Conservation (phyloP, 768 basidiomycete genomes). For the Amanita jacksonii region DNA sequence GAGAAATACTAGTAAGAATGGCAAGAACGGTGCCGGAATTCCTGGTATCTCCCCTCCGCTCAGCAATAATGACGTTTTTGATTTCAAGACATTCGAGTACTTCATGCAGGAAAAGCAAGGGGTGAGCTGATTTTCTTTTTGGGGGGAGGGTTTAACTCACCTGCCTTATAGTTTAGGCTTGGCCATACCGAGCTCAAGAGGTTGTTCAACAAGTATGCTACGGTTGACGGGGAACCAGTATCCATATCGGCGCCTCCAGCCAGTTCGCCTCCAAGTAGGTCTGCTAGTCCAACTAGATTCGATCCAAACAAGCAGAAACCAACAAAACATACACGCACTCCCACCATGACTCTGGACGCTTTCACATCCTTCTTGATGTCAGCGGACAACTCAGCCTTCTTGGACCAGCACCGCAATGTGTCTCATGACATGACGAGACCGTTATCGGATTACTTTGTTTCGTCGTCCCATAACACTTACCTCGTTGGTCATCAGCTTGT, state of each 20-base stretch:
- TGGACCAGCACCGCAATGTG: conserved; percentile 31
- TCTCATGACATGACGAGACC: conserved; percentile 87
- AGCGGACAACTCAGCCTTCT: conserved; percentile 54
- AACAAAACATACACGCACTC: no score
- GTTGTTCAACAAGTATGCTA: conserved; percentile 28
- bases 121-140: conserved; percentile 16
- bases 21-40: no score
- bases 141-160: not conserved
- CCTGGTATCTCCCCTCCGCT: conserved; percentile 15
- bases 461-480: conserved; percentile 85
- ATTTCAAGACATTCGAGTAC: conserved; percentile 31
- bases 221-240: conserved; percentile 1
- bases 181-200: conserved; percentile 21
- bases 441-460: conserved; percentile 82
- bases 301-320: no score
- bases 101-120: conserved; percentile 38
- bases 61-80: conserved; percentile 17
- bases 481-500: conserved; percentile 70
- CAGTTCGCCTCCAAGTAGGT: no score
- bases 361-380: conserved; percentile 80
- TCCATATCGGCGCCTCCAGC: conserved; percentile 6
- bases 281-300: no score
- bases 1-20: no score
- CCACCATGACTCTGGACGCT: conserved; percentile 41
- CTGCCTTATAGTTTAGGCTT: conserved; percentile 24